A percentile compares a stretch with the other conserved stretches of the same genome.
Evolutionary conservation across 192 early-diverging fungal species (phyloP).

Genomic region (Rhizophlyctis rosea): DNA sequence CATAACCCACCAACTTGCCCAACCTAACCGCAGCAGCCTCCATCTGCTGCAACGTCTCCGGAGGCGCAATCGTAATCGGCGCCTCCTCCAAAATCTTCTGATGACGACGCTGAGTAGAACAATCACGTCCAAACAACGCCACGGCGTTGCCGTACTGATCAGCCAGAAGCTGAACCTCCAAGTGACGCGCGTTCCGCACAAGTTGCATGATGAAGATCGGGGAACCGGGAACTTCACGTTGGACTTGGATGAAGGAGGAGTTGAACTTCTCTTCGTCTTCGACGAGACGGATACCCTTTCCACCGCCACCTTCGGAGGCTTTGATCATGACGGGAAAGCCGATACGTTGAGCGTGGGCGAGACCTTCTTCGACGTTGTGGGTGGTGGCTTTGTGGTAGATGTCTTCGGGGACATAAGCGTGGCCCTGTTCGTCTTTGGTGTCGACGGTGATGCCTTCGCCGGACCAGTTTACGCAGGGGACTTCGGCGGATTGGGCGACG

Average conservation of each 20-base stretch:
- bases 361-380: constrained; percentile 79
- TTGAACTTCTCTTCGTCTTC: constrained; percentile 69
- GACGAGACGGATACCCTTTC: constrained; percentile 98
- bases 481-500: constrained; percentile 94
- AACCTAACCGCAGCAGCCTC: constrained; percentile 95
- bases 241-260: constrained; percentile 80
- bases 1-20: constrained; percentile 91
- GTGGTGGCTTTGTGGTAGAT: constrained; percentile 82
- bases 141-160: constrained; percentile 98
- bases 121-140: constrained; percentile 97
- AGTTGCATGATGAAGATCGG: constrained; percentile 99
- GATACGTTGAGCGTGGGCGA: constrained; percentile 79
- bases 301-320: constrained; percentile 97
- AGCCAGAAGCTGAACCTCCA: constrained; percentile 95
- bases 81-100: constrained; percentile 99
- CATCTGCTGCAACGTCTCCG: constrained; percentile 73
- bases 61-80: constrained; percentile 76
- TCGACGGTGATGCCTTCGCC: constrained; percentile 82
- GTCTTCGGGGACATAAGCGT: constrained; percentile 76
- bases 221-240: constrained; percentile 93
- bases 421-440: constrained; percentile 61
- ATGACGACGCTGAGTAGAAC: constrained; percentile 95
- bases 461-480: constrained; percentile 95
- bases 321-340: constrained; percentile 99
- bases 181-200: constrained; percentile 88